Conservation (phyloP, 2,329 filamentous ascomycete genomes). For the Apiospora hydei region DNA sequence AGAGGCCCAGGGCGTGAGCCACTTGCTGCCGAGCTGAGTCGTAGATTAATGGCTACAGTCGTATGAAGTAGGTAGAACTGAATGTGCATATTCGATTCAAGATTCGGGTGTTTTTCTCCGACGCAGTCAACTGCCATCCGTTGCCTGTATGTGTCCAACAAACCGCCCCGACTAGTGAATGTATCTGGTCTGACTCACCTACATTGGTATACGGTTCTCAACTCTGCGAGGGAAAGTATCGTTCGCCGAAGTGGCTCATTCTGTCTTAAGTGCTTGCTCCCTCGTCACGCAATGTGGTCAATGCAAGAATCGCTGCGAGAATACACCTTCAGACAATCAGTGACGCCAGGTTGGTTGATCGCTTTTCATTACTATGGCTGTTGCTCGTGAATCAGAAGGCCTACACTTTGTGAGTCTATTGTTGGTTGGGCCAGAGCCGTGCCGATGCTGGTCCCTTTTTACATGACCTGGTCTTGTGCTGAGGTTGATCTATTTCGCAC, state of each 20-base stretch:
- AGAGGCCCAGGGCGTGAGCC: not conserved
- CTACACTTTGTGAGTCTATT: too few species aligned
- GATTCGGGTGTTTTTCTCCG: too few species aligned
- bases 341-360: not conserved
- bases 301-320: not conserved
- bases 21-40: not conserved
- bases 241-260: not conserved
- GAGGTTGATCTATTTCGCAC: not conserved
- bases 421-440: not conserved
- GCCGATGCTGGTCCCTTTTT: not conserved
- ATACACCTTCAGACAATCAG: not conserved
- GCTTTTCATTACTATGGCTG: not conserved
- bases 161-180: not conserved
- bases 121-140: not conserved
- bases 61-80: not conserved
- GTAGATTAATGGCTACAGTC: not conserved
- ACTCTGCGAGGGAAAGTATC: not conserved
- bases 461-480: not conserved
- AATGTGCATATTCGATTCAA: too few species aligned
- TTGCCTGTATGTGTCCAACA: not conserved
- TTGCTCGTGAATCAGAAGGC: not conserved
- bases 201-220: not conserved
- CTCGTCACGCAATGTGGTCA: not conserved
- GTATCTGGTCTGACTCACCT: not conserved
- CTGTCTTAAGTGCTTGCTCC: too few species aligned